A percentile compares a stretch with the other conserved stretches of the same genome.
These are phyloP conservation scores for Oryza brachyantha DNA, from an alignment of 176 grass and related monocot genomes.

Conservation along the genomic window DNA sequence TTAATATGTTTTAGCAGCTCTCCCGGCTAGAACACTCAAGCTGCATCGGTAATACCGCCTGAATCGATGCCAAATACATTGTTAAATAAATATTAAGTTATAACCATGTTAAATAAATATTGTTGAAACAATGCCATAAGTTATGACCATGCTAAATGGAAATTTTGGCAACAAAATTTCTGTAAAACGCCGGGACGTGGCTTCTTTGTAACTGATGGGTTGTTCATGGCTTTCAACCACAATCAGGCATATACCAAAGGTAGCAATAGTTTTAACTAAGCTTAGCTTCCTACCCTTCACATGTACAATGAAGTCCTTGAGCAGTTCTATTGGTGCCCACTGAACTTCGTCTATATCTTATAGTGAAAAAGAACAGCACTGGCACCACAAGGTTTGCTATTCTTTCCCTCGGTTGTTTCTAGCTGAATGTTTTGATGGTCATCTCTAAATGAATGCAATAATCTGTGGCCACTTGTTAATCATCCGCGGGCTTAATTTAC, in stretches of 20 bases:
- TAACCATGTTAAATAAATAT: too few species aligned
- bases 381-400: neutral
- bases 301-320: conserved; percentile 41
- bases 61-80: too few species aligned
- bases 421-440: conserved; percentile 18
- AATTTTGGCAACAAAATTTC: conserved; percentile 26
- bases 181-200: conserved; percentile 5
- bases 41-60: too few species aligned
- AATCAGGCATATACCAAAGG: conserved; percentile 20
- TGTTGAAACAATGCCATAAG: neutral
- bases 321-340: conserved; percentile 9
- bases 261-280: neutral
- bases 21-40: too few species aligned
- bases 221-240: conserved; percentile 25
- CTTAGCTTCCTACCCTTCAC: conserved; percentile 29
- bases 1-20: too few species aligned
- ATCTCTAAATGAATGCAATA: conserved; percentile 18
- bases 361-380: neutral
- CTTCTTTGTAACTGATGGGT: conserved; percentile 20
- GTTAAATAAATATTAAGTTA: too few species aligned
- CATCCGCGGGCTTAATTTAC: conserved; percentile 27
- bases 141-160: neutral
- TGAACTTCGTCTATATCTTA: conserved; percentile 19
- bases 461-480: conserved; percentile 26
- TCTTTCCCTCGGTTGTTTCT: neutral